Evolutionary conservation across 1,284 basidiomycete species (phyloP).

Genomic region (Malassezia japonica): DNA sequence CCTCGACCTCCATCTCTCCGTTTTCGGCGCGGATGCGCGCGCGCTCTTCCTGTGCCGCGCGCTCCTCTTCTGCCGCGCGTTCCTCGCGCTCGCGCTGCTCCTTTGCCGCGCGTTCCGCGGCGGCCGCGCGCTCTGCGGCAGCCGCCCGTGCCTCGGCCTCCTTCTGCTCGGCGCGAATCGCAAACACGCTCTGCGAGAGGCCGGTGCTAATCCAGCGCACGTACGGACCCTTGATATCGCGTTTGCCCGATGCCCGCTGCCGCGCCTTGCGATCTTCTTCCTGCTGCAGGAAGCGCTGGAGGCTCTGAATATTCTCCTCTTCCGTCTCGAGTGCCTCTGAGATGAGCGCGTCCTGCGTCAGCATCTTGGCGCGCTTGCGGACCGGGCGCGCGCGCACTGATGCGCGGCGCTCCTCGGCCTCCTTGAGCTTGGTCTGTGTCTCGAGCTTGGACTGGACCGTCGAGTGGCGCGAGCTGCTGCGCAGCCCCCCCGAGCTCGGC

Average conservation of each 20-base stretch:
- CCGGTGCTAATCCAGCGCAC: conserved; percentile 62
- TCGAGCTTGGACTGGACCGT: conserved; percentile 36
- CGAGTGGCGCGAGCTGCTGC: conserved; percentile 22
- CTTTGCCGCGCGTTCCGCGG: neutral
- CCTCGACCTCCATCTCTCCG: too few species aligned
- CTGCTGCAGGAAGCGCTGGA: conserved; percentile 63
- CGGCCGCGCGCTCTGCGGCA: neutral
- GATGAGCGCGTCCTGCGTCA: conserved; percentile 70
- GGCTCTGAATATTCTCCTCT: conserved; percentile 69
- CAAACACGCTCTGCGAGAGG: conserved; percentile 15
- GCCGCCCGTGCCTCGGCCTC: neutral
- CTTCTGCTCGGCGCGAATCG: neutral
- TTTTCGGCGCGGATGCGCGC: too few species aligned
- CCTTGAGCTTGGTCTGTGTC: conserved; percentile 50
- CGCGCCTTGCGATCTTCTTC: conserved; percentile 70
- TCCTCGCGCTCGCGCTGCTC: neutral
- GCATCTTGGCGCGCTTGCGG: conserved; percentile 34
- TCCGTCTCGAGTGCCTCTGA: conserved; percentile 71
- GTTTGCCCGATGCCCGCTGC: conserved; percentile 57
- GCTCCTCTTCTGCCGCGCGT: neutral
- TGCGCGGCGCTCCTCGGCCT: conserved; percentile 60
- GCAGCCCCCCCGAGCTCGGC: conserved; percentile 1
- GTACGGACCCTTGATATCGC: conserved; percentile 60
- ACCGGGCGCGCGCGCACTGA: conserved; percentile 9
- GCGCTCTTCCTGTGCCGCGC: neutral